A percentile compares a stretch with the other conserved stretches of the same genome.
These are phyloP conservation scores for Aspergillus saccharolyticus DNA, from an alignment of 495 filamentous ascomycete species.

Conservation along the genomic window DNA sequence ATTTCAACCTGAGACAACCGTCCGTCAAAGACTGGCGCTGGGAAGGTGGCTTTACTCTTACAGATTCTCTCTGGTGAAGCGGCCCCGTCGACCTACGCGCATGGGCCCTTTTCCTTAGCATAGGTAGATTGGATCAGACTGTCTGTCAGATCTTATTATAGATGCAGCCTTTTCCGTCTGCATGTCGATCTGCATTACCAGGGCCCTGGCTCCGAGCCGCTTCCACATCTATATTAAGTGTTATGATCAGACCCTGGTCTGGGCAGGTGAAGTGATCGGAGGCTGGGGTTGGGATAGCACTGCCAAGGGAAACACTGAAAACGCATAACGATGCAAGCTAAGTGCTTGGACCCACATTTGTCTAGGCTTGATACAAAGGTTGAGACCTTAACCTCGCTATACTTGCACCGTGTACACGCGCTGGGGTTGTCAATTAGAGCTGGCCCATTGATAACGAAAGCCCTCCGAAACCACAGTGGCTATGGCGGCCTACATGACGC, in stretches of 20 bases:
- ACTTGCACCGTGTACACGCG: neutral
- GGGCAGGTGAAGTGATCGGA: neutral
- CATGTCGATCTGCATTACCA: neutral
- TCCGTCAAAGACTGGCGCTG: neutral
- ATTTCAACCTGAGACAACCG: constrained; percentile 27
- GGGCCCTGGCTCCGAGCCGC: neutral
- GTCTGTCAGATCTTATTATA: neutral
- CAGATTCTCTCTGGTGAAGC: neutral
- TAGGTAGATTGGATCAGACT: neutral
- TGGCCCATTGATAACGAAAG: neutral
- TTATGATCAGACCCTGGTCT: neutral
- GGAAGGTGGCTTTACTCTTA: neutral
- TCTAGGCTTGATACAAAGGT: neutral
- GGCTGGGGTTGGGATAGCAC: neutral
- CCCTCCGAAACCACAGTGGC: neutral
- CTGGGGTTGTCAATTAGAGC: neutral
- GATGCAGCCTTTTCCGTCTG: neutral
- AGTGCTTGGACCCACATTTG: neutral
- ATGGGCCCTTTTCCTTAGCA: neutral
- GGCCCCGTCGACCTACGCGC: neutral
- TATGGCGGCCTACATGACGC: neutral
- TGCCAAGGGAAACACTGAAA: too few species aligned
- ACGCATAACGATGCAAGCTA: too few species aligned
- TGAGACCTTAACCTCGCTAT: neutral
- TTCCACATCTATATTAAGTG: neutral